Evolutionary conservation across 768 basidiomycete species (phyloP), one percentile per base, ranked within the genome.

Genomic region (Panaeolus papilionaceus): DNA sequence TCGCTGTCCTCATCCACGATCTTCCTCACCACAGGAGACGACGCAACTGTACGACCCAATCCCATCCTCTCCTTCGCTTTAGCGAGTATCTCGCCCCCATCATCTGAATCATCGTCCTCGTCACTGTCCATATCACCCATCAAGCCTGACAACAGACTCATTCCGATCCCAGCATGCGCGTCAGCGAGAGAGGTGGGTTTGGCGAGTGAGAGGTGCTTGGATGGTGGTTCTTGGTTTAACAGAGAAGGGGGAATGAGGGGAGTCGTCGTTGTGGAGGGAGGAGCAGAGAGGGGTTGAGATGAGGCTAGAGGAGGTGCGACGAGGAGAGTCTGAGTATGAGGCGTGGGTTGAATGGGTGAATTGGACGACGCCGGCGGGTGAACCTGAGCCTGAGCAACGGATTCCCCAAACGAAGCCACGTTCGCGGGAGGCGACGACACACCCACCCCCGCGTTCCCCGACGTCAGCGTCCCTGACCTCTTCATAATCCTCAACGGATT

Each of bases 161-260:
- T 77, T 1, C 92, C 92, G 42, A 93, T 93, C 0, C 89, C 92
- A 0, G 87, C 90, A 66, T 91, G 90, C 1, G 86, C 6, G 75
- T 81, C 3, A 79, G 70, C 33, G 80, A 84, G 12, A 78, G 70
- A 64, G 63, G 38, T 71, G 2, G 54, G 26, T 12, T 9, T 16
- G 9, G 54, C 26, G 26, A 58, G 28, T 0, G 54, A 58, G 5
- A 58, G 1, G 6, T 58, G 54, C 7, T 58, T 58, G 1, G 28
- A 33, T 5, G 12, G 28, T 14, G 54, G 14, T 33, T 33, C 54
- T 23, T 23, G 7, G 10, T 14, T 47, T 16, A 37, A 9, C 4
- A 28, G 26, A 37, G 28, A 20, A 11, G 54, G 33, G 5, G 54
- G 10, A 37, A 37, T 58, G 12, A 16, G 26, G 6, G 47, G 11